Evolutionary conservation across 257 asterid species (phyloP).

Genomic region (Fraxinus cuspidata): DNA sequence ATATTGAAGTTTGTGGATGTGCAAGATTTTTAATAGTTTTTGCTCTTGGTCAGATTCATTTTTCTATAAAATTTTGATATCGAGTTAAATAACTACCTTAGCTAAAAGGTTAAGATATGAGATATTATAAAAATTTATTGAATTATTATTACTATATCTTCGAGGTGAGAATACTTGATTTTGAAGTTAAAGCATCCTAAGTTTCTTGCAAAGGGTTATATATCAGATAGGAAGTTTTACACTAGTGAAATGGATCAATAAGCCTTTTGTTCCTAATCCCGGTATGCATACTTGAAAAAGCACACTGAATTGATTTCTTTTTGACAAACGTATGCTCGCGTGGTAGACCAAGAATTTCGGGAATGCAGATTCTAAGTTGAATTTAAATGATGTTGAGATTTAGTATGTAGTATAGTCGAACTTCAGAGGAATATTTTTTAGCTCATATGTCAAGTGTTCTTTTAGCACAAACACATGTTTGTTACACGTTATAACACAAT

Average conservation of each 20-base stretch:
- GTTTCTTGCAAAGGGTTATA: not conserved
- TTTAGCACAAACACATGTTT: too few species aligned
- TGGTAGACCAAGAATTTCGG: not conserved
- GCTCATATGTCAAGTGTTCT: too few species aligned
- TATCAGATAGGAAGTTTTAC: not conserved
- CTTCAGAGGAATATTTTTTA: not conserved
- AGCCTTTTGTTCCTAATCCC: not conserved
- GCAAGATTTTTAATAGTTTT: too few species aligned
- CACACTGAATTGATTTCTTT: not conserved
- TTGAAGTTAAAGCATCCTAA: not conserved
- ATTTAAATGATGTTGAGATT: not conserved
- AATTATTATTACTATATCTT: too few species aligned
- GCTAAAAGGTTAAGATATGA: not conserved
- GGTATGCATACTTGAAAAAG: not conserved
- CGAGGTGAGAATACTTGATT: too few species aligned
- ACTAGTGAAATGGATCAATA: too few species aligned
- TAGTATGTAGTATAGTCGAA: not conserved
- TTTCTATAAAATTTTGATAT: not conserved
- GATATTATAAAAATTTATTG: too few species aligned
- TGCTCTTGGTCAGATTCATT: not conserved
- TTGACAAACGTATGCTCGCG: not conserved
- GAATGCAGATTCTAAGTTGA: not conserved
- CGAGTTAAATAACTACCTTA: too few species aligned
- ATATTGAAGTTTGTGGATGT: too few species aligned
- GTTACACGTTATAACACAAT: too few species aligned